Conservation (phyloP, 2,329 filamentous ascomycete genomes). For the Claviceps purpurea region DNA sequence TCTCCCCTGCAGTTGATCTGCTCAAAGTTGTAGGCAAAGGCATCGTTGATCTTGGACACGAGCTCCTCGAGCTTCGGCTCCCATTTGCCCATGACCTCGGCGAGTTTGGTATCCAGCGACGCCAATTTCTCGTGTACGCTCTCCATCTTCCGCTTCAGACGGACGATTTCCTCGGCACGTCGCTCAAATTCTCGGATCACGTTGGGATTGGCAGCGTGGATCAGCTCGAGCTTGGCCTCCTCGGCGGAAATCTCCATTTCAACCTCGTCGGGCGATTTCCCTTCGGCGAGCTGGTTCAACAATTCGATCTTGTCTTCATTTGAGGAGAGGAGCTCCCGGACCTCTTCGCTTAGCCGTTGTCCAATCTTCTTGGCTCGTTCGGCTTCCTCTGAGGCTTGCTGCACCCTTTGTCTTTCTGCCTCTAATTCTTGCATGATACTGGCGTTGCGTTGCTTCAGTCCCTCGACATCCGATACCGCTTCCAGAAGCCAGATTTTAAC, state of each 20-base stretch:
- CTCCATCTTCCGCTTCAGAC: slow-evolving; percentile 43
- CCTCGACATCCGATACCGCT: slow-evolving; percentile 64
- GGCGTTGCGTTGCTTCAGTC: slow-evolving; percentile 51
- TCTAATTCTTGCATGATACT: slow-evolving; percentile 42
- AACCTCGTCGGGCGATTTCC: slow-evolving; percentile 48
- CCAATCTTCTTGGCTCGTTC: slow-evolving; percentile 23
- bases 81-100: slow-evolving; percentile 57
- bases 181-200: slow-evolving; percentile 67
- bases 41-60: slow-evolving; percentile 69
- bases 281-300: slow-evolving; percentile 29
- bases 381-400: slow-evolving; percentile 24
- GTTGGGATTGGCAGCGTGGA: slow-evolving; percentile 63
- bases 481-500: slow-evolving; percentile 62
- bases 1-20: slow-evolving; percentile 91
- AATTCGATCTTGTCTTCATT: slow-evolving; percentile 26
- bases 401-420: slow-evolving; percentile 24
- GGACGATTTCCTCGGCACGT: slow-evolving; percentile 56
- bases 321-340: slow-evolving; percentile 25
- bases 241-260: slow-evolving; percentile 62
- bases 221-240: slow-evolving; percentile 62
- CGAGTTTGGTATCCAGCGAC: slow-evolving; percentile 44
- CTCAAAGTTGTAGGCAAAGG: slow-evolving; percentile 86
- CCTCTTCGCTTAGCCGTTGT: slow-evolving; percentile 18
- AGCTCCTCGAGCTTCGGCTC: slow-evolving; percentile 73
- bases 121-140: slow-evolving; percentile 41